Base-by-base conservation (phyloP, 1,284 basidiomycete species). In the Ceratobasidium sp. region DNA sequence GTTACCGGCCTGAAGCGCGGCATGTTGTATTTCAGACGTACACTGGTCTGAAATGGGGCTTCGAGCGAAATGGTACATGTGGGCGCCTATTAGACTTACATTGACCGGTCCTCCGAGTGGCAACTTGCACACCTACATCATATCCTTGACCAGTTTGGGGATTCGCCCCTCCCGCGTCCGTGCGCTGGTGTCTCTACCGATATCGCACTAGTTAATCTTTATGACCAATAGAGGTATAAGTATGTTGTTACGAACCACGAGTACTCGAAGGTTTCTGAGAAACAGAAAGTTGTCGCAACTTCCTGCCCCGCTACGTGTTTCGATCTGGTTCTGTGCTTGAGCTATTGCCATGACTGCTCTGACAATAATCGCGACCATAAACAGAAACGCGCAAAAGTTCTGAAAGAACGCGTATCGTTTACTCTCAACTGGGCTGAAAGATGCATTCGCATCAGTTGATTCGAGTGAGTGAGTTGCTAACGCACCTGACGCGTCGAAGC, bases 331-430 rank as follows among this genome's bases (percentile, higher is more conserved):
- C 42, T 70, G 68, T 17, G 68, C 68, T 28, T 59, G 68, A 3
- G 38, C 33, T 15, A 70, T 33, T n/a, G 23, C 54, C 20, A n/a
- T 70, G 12, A 46, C 13, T 12, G 54, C 52, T 59, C 68, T 52
- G 33, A 46, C 38, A n/a, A 46, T 46, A 26, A 70, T 57, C 4
- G 54, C 68, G n/a, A 44, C 40, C 6, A 70, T 59, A 54, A 59
- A 44, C 4, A 70, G n/a, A 12, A 70, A n/a, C 17, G 54, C 68
- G 38, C 33, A 57, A 26, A 52, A 17, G 38, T 70, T 70, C 28
- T 59, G 68, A 57, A 70, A 57, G 6, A 70, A 56, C 17, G 68
- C 68, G 48, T 57, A 70, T 57, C 54, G 50, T 28, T 46, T 70
- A 26, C 50, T 70, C 38, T 70, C 52, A 13, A 70, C 68, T 13